Evolutionary conservation across 768 basidiomycete species (phyloP), one percentile per base, ranked within the genome.

Genomic region (Boletus fagicola): DNA sequence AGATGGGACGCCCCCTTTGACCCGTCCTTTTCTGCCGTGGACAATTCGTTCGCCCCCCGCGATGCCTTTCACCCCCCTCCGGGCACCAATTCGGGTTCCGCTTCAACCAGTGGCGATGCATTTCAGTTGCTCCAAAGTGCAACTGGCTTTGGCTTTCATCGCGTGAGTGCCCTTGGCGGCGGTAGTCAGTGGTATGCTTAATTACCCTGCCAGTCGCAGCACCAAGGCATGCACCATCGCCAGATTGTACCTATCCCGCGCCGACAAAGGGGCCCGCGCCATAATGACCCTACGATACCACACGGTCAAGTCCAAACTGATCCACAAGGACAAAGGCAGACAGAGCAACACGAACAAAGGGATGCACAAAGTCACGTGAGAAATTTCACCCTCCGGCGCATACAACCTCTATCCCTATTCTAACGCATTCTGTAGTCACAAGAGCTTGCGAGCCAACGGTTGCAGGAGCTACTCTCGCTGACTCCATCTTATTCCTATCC

Each of bases 381-480:
- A 4, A 15, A 36, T 7, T 6, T 47, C 26, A 11, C 9, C 51
- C 18, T 50, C n/a, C 5, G 5, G 28, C 43, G 36, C 61, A 38
- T 45, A 28, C 1, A 35, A 0, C 33, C 15, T 22, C 26, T 26
- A 26, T 26, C 26, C 26, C 26, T 2, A 30, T 4, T 39, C 35
- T 39, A 6, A 49, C 16, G 6, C 18, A 6, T 31, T 2, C 5
- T 24, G 45, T 48, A 59, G 49, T 6, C 57, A 5, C 62, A 57
- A 44, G 61, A 51, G 3, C 53, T 69, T 8, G 44, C 61, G 10
- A 66, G 50, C 18, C 66, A 62, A 49, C 68, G 68, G 0, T 31
- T 70, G 4, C 68, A 68, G 35, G 60, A 69, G n/a, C 28, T 69
- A 22, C 67, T 69, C 20, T 62, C 66, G 1, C 33, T 61, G 6